Base-by-base conservation (phyloP, 495 filamentous ascomycete genomes). In the Amorphotheca resinae region DNA sequence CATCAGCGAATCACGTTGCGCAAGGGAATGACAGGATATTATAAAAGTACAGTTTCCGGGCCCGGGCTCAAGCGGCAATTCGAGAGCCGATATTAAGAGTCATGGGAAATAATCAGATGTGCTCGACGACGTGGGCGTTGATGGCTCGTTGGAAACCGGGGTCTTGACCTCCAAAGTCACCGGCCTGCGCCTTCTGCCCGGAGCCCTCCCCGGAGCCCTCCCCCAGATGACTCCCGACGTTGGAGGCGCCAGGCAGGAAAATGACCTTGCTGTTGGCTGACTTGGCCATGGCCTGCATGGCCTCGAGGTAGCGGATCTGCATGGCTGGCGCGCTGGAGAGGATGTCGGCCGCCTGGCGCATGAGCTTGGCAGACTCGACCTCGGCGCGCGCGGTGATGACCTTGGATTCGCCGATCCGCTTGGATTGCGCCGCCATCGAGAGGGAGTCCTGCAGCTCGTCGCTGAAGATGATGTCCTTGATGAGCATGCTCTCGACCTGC, bases 251-350 rank as follows among this genome's bases (percentile, higher is more conserved):
- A 1, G 87, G 87, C 53, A 98, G 59, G 74, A 96, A 98, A 59
- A 98, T 95, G 53, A 98, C 91, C 70, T 98, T 96, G 69, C 71
- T 74, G 64, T 95, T 93, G 15, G 91, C 87, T 0, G 73, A 74
- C 77, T 96, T 96, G 45, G 91, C 93, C 91, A 96, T 96, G 7
- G 85, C 76, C 59, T 99, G 91, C 87, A 96, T 95, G n/a, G 91
- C 91, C 69, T 99, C 91, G 47, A 99, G 77, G 52, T 96, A 94
- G 17, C 88, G 69, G 65, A 99, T 99, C 65, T 99, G 91, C 91
- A 99, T 99, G 38, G 91, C 91, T 0, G 91, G 93, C 0, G 91
- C 93, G 22, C 77, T 85, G 41, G 75, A 82, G 45, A 98, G 61
- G 54, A 99, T 99, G 61, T 99, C 91, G 56, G 91, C 91, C 31